Evolutionary conservation across 2,329 filamentous ascomycete genomes (phyloP), one percentile per base, ranked within the genome.

Genomic region (Penicillium brevicompactum): DNA sequence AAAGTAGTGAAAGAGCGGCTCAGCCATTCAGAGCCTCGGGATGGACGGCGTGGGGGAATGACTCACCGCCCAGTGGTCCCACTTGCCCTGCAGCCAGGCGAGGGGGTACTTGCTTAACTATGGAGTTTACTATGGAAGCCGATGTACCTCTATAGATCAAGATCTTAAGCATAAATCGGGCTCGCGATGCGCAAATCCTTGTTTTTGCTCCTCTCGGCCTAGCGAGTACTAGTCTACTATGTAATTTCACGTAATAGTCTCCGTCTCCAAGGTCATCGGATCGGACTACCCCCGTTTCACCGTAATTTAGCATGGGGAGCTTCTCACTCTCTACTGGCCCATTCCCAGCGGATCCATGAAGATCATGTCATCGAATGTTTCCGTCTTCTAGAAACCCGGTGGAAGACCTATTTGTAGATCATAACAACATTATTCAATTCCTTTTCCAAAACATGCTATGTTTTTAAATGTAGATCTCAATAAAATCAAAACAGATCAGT

Each of bases 401-500:
- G 34, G 16, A 42, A 22, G n/a, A 13, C n/a, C 37, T 24, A 43
- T 49, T 16, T 14, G 45, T 45, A 50, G 41, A 51, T 46, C 47
- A 34, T 51, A 51, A 41, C 31, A 51, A 41, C 31, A 54, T 45
- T 18, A 30, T 45, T 43, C 42, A 11, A 49, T 37, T 41, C n/a
- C 38, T 5, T 16, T 41, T 46, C 32, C 40, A 18, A 42, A 16
- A 46, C 14, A 47, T 22, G 50, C 27, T 44, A 55, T 42, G 46
- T 24, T 32, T 34, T 22, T 3, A 21, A 6, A 22, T 22, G 11
- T 24, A 45, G 44, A 44, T 45, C 27, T 10, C 32, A 37, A 44
- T 44, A 38, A 34, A 47, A 48, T 45, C 60, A 65, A 41, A 59
- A 90, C 53, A 87, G 71, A 78, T 96, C 92, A 38, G 92, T 96